phyloP scores from a whole-genome alignment of 2,329 filamentous ascomycete genomes.

The Gaeumannomyces tritici region DNA sequence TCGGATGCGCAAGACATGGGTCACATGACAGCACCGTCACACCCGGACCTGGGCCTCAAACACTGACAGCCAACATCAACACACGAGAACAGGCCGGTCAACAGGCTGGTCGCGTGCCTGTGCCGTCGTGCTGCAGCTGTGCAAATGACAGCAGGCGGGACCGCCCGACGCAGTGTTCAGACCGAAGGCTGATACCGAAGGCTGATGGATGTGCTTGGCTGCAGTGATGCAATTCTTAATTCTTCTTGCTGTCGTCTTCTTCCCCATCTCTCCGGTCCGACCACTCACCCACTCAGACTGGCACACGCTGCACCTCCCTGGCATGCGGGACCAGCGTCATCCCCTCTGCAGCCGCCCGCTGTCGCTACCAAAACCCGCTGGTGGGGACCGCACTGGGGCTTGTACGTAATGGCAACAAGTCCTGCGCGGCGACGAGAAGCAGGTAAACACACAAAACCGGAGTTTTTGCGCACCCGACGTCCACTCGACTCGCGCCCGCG shows the following conservation, averaged over 20 bases:
- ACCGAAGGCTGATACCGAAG: too few relatives aligned
- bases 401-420: background rate
- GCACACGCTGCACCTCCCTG: too few relatives aligned
- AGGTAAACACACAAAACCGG: background rate
- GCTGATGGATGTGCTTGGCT: too few relatives aligned
- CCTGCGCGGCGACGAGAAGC: too few relatives aligned
- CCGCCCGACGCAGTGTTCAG: background rate
- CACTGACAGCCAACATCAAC: background rate
- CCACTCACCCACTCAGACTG: too few relatives aligned
- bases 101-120: background rate
- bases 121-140: too few relatives aligned
- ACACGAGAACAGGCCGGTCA: background rate
- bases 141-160: background rate
- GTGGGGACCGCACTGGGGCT: background rate
- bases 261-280: too few relatives aligned
- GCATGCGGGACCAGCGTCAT: background rate
- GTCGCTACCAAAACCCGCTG: background rate
- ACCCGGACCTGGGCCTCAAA: background rate
- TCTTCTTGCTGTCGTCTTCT: too few relatives aligned
- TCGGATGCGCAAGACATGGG: background rate
- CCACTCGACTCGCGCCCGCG: background rate
- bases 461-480: too few relatives aligned
- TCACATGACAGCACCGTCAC: background rate
- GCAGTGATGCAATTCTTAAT: too few relatives aligned
- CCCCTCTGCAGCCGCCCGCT: background rate